Conservation (phyloP, 805 yeast species). For the Nakazawaea ernobii region DNA sequence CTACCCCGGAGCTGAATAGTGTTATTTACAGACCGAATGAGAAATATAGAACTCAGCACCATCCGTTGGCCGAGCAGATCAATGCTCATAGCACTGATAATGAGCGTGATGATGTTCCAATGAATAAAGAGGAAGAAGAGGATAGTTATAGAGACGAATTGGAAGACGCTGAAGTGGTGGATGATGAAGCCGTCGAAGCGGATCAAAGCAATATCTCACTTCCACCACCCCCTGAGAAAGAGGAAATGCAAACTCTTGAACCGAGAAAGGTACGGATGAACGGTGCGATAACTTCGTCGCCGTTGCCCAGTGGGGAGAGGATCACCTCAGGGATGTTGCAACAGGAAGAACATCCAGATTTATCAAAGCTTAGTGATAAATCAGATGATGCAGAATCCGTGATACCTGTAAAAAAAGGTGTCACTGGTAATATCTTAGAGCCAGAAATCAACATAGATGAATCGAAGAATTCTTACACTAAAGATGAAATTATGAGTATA, state of each 20-base stretch:
- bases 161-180: constrained; percentile 12
- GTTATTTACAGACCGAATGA: neutral
- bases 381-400: neutral
- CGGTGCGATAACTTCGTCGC: constrained; percentile 22
- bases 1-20: neutral
- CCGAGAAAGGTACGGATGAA: constrained; percentile 5
- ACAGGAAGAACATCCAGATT: constrained; percentile 23
- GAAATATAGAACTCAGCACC: neutral
- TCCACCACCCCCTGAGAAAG: constrained; percentile 19
- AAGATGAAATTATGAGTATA: constrained; percentile 14
- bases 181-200: neutral
- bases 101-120: neutral
- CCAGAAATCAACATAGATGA: neutral
- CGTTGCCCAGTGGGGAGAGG: constrained; percentile 27
- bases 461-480: constrained; percentile 7
- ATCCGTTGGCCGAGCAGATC: constrained; percentile 1
- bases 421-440: neutral
- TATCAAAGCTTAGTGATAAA: constrained; percentile 20
- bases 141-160: constrained; percentile 7
- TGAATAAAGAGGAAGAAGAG: constrained; percentile 5
- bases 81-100: constrained; percentile 6
- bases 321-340: constrained; percentile 32
- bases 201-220: constrained; percentile 13
- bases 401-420: constrained; percentile 1
- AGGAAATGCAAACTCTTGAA: constrained; percentile 19